Conservation (phyloP, 106 monocot species). For the Posidonia australis region DNA sequence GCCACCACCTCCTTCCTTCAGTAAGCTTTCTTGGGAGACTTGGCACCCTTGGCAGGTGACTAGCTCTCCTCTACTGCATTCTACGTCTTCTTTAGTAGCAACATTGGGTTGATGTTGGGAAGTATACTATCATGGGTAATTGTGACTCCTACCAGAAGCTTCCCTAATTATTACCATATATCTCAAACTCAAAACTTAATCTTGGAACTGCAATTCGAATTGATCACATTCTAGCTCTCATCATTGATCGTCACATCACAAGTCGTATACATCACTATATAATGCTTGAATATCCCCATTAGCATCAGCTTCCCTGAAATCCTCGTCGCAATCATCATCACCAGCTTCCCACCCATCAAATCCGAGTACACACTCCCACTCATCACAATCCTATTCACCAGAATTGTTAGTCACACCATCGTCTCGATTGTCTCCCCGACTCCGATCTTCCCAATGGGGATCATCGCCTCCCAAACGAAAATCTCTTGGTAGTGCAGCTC, state of each 20-base stretch:
- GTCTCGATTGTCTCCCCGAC: slow-evolving; percentile 28
- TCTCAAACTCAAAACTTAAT: slow-evolving; percentile 56
- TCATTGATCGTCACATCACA: slow-evolving; percentile 46
- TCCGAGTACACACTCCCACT: slow-evolving; percentile 28
- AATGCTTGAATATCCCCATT: slow-evolving; percentile 48
- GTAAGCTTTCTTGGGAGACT: no score
- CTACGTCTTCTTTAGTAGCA: no score
- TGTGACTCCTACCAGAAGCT: no score
- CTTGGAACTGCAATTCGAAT: slow-evolving; percentile 34
- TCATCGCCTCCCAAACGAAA: slow-evolving; percentile 46
- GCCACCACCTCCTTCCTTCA: no score
- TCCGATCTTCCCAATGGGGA: slow-evolving; percentile 50
- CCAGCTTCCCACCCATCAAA: slow-evolving; percentile 33
- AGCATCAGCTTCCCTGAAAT: slow-evolving; percentile 50
- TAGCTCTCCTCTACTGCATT: no score
- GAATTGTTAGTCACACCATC: slow-evolving; percentile 36
- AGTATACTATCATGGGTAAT: no score
- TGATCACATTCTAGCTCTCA: slow-evolving; percentile 16
- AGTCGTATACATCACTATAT: slow-evolving; percentile 37
- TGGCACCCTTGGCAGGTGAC: no score
- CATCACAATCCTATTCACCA: slow-evolving; percentile 31
- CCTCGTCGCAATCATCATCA: slow-evolving; percentile 34
- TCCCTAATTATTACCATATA: no score
- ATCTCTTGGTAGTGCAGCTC: slow-evolving; percentile 44
- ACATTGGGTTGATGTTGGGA: no score